Conservation (phyloP, 129 eudicot genomes). For the Calendula officinalis region DNA sequence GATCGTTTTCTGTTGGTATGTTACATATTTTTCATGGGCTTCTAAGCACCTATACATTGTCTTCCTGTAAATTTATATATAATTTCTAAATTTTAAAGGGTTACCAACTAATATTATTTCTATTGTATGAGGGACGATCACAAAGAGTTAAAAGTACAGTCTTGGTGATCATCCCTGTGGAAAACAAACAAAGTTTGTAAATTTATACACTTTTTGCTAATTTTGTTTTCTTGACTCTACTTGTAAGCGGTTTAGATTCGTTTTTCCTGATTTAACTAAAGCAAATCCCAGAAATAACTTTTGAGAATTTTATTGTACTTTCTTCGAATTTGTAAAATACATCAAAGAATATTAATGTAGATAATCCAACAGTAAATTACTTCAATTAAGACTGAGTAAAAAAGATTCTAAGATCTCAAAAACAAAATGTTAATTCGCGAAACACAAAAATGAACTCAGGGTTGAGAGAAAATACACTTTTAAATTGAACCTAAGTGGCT, state of each 20-base stretch:
- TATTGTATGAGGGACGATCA: background rate
- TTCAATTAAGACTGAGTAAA: too few relatives aligned
- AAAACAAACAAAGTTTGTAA: background rate
- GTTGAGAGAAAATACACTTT: too few relatives aligned
- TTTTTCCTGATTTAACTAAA: too few relatives aligned
- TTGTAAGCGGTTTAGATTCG: background rate
- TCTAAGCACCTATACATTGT: background rate
- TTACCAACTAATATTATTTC: background rate
- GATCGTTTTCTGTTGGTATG: conserved; percentile 6
- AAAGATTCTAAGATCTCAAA: too few relatives aligned
- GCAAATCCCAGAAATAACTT: too few relatives aligned
- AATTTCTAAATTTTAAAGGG: background rate
- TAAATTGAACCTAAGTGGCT: background rate
- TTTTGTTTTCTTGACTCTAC: background rate
- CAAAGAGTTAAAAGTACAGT: background rate
- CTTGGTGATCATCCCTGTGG: background rate
- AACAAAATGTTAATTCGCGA: too few relatives aligned
- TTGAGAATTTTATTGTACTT: too few relatives aligned
- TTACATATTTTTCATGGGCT: conserved; percentile 14
- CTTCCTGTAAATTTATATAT: background rate
- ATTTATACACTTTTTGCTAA: too few relatives aligned
- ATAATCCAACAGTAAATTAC: too few relatives aligned
- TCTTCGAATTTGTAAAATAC: too few relatives aligned
- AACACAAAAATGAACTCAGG: too few relatives aligned
- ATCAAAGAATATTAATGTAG: too few relatives aligned